Conservation (phyloP, 148 eudicot species). For the Persicaria tinctoria region DNA sequence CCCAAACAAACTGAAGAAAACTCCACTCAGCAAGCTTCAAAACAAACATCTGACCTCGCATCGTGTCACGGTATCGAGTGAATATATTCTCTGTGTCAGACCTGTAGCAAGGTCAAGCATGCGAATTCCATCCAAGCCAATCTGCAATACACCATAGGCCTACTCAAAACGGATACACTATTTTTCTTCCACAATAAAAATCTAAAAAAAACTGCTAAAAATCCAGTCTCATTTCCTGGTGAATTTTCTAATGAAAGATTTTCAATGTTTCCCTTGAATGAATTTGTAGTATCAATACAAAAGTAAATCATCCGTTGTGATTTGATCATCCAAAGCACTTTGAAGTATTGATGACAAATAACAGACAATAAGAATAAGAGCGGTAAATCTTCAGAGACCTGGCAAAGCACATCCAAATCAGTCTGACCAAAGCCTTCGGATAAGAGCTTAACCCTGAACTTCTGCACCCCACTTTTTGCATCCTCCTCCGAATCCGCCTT, state of each 20-base stretch:
- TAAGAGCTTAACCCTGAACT: slow-evolving; percentile 83
- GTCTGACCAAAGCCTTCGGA: slow-evolving; percentile 70
- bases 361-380: background rate
- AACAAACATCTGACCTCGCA: slow-evolving; percentile 45
- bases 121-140: slow-evolving; percentile 94
- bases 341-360: background rate
- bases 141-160: slow-evolving; percentile 31
- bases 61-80: slow-evolving; percentile 72
- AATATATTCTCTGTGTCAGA: slow-evolving; percentile 78
- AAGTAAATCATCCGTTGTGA: background rate
- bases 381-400: slow-evolving; percentile 31
- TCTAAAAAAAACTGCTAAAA: background rate
- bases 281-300: background rate
- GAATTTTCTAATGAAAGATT: background rate
- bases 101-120: slow-evolving; percentile 86
- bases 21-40: background rate
- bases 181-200: background rate
- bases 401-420: slow-evolving; percentile 86
- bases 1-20: background rate
- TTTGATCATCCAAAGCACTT: background rate
- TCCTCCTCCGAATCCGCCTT: slow-evolving; percentile 53
- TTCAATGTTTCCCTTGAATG: background rate
- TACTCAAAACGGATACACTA: background rate
- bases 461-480: slow-evolving; percentile 65
- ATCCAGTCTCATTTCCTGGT: background rate